Percentiles rank a stretch among this genome's conserved stretches.
These are phyloP conservation scores for Tieghemostelium lacteum DNA, from an alignment of 78 protist genomes.

Conservation along the genomic window DNA sequence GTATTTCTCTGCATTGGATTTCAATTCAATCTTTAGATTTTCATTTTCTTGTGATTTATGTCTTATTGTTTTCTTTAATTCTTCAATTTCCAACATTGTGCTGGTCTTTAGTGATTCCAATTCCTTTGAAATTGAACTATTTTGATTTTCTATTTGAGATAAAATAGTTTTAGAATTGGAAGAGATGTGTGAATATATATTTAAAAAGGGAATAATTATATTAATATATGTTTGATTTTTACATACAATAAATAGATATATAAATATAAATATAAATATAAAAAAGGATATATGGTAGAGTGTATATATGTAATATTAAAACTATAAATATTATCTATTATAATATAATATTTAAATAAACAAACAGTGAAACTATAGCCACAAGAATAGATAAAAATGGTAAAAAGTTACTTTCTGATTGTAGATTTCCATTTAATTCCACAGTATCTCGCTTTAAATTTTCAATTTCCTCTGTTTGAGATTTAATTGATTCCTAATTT, in stretches of 20 bases:
- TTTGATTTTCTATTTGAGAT: no score
- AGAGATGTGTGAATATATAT: no score
- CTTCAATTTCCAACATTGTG: background rate
- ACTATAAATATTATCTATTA: no score
- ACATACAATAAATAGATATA: no score
- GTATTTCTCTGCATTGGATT: background rate
- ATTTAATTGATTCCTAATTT: constrained; percentile 15
- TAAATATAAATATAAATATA: no score
- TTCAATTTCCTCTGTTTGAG: constrained; percentile 25
- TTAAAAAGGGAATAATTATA: no score
- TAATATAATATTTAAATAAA: constrained; percentile 3
- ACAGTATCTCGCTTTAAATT: background rate
- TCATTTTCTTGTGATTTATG: background rate
- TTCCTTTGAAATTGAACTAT: no score
- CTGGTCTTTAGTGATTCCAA: no score
- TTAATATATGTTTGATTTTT: no score
- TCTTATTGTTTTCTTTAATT: background rate
- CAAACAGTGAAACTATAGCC: background rate
- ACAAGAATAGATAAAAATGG: background rate
- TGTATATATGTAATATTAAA: no score
- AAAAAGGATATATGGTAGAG: no score
- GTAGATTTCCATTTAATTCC: constrained; percentile 4
- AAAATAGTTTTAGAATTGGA: no score
- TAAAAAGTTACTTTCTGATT: constrained; percentile 6
- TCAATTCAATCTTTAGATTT: background rate